Percentiles rank a stretch among this genome's conserved stretches.
Conservation (phyloP, 2,329 filamentous ascomycete species). For the Talaromyces sp. region DNA sequence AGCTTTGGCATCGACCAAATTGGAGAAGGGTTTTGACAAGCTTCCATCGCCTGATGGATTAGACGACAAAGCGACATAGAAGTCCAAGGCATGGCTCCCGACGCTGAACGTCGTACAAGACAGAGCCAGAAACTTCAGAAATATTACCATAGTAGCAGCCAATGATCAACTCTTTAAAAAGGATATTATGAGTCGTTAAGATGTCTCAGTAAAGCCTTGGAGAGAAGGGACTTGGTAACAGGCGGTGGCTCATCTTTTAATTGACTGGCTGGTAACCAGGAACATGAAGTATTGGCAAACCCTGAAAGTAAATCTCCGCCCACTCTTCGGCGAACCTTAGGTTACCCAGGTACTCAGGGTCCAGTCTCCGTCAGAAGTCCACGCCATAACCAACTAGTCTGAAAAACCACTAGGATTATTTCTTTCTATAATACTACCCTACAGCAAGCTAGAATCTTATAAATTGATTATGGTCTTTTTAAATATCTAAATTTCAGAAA, state of each 20-base stretch:
- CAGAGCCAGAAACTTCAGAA: background rate
- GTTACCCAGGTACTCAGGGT: background rate
- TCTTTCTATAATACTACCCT: too few relatives aligned
- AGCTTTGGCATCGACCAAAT: background rate
- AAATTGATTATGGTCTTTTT: too few relatives aligned
- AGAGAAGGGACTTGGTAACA: background rate
- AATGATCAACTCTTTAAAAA: background rate
- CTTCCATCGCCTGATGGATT: background rate
- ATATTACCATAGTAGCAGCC: background rate
- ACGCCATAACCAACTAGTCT: too few relatives aligned
- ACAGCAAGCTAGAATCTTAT: too few relatives aligned
- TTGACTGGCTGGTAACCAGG: background rate
- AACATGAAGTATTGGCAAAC: background rate
- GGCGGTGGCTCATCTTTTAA: background rate
- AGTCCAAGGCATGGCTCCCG: background rate
- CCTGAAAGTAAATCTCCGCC: background rate
- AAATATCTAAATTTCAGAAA: too few relatives aligned
- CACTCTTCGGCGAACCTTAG: background rate
- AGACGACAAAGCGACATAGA: slow-evolving; percentile 1
- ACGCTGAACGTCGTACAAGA: background rate
- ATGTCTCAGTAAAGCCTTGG: background rate
- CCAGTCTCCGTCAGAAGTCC: too few relatives aligned
- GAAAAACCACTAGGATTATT: too few relatives aligned
- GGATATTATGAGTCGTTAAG: too few relatives aligned
- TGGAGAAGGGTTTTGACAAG: background rate